phyloP scores from a whole-genome alignment of 352 stramenopile genomes.

The Pythium guiyangense region DNA sequence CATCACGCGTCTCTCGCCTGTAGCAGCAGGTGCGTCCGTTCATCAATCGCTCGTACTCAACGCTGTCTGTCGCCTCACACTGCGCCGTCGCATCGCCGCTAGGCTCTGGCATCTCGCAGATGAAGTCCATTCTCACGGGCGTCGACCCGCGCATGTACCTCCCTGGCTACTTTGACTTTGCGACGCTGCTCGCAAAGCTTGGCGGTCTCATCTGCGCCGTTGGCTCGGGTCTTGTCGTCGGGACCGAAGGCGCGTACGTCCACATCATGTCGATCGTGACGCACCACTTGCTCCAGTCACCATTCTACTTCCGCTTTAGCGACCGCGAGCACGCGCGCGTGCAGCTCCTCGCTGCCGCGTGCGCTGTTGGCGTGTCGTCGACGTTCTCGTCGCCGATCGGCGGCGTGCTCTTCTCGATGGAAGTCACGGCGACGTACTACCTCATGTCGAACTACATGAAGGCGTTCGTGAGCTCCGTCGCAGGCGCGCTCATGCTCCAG shows the following conservation, averaged over 20 bases:
- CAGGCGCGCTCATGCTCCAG: slow-evolving; percentile 72
- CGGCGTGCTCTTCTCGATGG: slow-evolving; percentile 93
- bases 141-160: slow-evolving; percentile 80
- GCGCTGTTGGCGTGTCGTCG: slow-evolving; percentile 89
- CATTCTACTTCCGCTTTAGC: slow-evolving; percentile 72
- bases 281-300: slow-evolving; percentile 83
- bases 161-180: slow-evolving; percentile 77
- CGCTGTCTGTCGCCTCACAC: not conserved
- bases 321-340: slow-evolving; percentile 72
- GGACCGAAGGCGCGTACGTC: slow-evolving; percentile 99
- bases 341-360: slow-evolving; percentile 89
- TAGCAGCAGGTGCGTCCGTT: slow-evolving; percentile 32
- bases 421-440: slow-evolving; percentile 89
- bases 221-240: slow-evolving; percentile 92
- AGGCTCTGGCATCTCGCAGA: slow-evolving; percentile 82
- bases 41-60: not conserved
- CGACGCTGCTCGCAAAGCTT: slow-evolving; percentile 85
- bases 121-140: slow-evolving; percentile 86
- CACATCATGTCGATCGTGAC: slow-evolving; percentile 94
- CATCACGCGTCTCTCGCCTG: slow-evolving; percentile 68
- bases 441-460: slow-evolving; percentile 90
- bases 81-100: no score
- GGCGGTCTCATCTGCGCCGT: slow-evolving; percentile 93
- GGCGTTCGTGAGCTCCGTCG: slow-evolving; percentile 81
- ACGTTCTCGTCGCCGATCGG: slow-evolving; percentile 93